Percentiles rank a stretch among this genome's conserved stretches.
Conservation (phyloP, 163 green algal genomes). For the Smithsoniella earleae region DNA sequence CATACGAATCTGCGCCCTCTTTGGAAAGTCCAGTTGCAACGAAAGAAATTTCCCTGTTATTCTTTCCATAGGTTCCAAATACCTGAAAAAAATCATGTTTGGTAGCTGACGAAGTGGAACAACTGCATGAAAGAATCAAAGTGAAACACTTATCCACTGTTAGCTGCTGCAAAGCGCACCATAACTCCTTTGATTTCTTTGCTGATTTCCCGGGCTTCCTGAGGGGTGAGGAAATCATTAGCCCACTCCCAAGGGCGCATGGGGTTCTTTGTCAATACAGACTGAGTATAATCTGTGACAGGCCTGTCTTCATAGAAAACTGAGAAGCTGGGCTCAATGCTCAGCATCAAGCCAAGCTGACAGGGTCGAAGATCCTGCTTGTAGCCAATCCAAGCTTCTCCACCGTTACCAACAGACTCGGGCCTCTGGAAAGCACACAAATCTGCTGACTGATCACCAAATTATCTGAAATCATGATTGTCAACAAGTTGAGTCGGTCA, state of each 20-base stretch:
- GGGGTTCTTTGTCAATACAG: constrained; percentile 2
- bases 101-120: neutral
- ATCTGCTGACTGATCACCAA: neutral
- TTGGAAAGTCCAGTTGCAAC: constrained; percentile 1
- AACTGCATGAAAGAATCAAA: too few relatives aligned
- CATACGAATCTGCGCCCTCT: neutral
- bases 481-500: neutral
- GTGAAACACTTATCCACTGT: too few relatives aligned
- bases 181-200: constrained; percentile 9
- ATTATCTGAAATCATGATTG: neutral
- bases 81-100: neutral
- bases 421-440: neutral
- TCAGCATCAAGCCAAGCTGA: constrained; percentile 22
- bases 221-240: neutral
- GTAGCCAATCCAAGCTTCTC: constrained; percentile 24
- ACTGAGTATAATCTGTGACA: constrained; percentile 3
- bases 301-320: constrained; percentile 11
- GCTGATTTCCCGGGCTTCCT: neutral
- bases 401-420: neutral
- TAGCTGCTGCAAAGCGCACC: neutral
- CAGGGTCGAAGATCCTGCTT: constrained; percentile 21
- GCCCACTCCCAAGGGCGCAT: neutral
- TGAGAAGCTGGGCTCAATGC: constrained; percentile 25
- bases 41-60: constrained; percentile 9
- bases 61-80: constrained; percentile 4